Percentiles rank a stretch among this genome's conserved stretches.
phyloP scores from a whole-genome alignment of 2,329 filamentous ascomycete species.

The Aureobasidium melanogenum region DNA sequence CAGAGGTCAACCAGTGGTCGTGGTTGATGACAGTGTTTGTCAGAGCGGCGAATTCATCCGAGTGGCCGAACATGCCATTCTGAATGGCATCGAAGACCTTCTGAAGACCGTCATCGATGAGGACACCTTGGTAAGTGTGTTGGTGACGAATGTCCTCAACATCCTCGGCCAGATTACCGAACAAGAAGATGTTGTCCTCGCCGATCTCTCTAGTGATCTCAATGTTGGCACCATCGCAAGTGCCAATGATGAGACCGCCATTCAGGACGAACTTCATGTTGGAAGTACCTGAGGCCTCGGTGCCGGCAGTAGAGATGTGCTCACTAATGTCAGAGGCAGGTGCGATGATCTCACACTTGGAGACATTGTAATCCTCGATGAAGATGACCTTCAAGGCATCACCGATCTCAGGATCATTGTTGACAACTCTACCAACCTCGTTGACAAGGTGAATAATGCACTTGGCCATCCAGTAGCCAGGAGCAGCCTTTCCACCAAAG shows the following conservation, averaged over 20 bases:
- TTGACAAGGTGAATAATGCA: slow-evolving; percentile 94
- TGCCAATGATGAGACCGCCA: slow-evolving; percentile 93
- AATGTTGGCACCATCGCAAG: slow-evolving; percentile 93
- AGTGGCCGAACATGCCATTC: slow-evolving; percentile 69
- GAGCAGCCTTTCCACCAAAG: slow-evolving; percentile 95
- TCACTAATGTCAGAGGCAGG: slow-evolving; percentile 95
- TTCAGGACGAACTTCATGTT: slow-evolving; percentile 99
- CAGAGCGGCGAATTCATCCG: slow-evolving; percentile 69
- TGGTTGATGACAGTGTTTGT: slow-evolving; percentile 81
- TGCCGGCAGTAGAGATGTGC: slow-evolving; percentile 96
- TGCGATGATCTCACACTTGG: slow-evolving; percentile 94
- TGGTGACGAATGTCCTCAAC: slow-evolving; percentile 90
- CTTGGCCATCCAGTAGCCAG: slow-evolving; percentile 99
- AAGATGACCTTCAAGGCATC: slow-evolving; percentile 96
- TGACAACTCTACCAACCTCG: slow-evolving; percentile 79
- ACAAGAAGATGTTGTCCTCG: slow-evolving; percentile 96
- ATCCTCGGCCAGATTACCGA: slow-evolving; percentile 90
- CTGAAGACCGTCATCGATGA: slow-evolving; percentile 65
- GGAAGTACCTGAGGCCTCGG: slow-evolving; percentile 77
- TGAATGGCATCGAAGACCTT: slow-evolving; percentile 81
- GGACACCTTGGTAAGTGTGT: slow-evolving; percentile 75
- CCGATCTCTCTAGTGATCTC: slow-evolving; percentile 54
- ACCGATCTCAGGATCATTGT: slow-evolving; percentile 84
- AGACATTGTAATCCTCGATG: slow-evolving; percentile 97
- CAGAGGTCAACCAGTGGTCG: slow-evolving; percentile 95